Conservation (phyloP, 2,329 filamentous ascomycete species). For the Chaetomiaceae sp. region DNA sequence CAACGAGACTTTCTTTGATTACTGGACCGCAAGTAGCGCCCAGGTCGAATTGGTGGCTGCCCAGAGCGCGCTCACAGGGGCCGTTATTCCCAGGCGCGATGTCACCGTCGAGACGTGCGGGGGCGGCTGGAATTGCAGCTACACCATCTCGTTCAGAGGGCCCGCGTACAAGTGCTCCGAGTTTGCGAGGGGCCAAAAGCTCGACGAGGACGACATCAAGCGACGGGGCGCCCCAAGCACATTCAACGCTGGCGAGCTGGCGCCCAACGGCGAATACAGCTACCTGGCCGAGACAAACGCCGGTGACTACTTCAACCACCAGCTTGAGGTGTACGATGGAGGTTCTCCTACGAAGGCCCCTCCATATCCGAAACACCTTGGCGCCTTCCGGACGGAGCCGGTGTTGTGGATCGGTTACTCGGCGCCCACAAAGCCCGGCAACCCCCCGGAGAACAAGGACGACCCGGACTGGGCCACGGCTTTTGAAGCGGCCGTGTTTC, state of each 20-base stretch:
- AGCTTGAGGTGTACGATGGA: conserved; percentile 30
- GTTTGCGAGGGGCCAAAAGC: conserved; percentile 30
- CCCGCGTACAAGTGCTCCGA: conserved; percentile 40
- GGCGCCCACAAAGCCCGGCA: conserved; percentile 23
- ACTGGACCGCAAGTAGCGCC: conserved; percentile 27
- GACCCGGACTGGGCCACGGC: conserved; percentile 30
- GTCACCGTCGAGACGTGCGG: conserved; percentile 36
- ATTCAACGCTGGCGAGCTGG: conserved; percentile 31
- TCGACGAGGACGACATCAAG: conserved; percentile 24
- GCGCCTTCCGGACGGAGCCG: conserved; percentile 37
- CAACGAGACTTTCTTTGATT: conserved; percentile 30
- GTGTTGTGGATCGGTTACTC: conserved; percentile 38
- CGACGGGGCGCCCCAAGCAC: conserved; percentile 26
- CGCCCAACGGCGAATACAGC: conserved; percentile 33
- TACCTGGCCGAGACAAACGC: conserved; percentile 33
- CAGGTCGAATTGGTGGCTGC: conserved; percentile 19
- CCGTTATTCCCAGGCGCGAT: conserved; percentile 27
- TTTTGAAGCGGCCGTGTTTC: conserved; percentile 35
- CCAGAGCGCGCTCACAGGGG: conserved; percentile 24
- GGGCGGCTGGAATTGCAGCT: conserved; percentile 39
- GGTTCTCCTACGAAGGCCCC: conserved; percentile 30
- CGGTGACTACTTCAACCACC: conserved; percentile 34
- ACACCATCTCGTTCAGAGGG: conserved; percentile 34
- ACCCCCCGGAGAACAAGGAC: conserved; percentile 23
- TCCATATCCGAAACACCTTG: conserved; percentile 33